Percentiles rank a stretch among this genome's conserved stretches.
Evolutionary conservation across 1,139 yeast species (phyloP).

Genomic region (Kodamaea suecica): DNA sequence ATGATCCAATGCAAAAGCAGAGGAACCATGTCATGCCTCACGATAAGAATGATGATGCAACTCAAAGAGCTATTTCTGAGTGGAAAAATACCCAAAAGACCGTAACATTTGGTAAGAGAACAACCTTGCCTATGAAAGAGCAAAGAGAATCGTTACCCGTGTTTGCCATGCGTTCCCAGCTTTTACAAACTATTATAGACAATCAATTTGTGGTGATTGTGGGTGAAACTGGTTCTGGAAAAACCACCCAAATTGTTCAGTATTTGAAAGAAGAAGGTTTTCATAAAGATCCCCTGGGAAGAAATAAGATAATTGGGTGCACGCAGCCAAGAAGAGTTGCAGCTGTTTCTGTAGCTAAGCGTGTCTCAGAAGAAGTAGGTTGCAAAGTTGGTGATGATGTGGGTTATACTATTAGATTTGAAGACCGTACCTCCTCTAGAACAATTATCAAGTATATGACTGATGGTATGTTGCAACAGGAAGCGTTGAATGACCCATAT

Average conservation of each 20-base stretch:
- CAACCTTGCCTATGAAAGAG: constrained; percentile 52
- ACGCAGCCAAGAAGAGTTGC: constrained; percentile 78
- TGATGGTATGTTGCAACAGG: constrained; percentile 90
- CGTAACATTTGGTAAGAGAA: constrained; percentile 53
- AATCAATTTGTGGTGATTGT: constrained; percentile 47
- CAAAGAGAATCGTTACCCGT: constrained; percentile 77
- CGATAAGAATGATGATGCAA: constrained; percentile 10
- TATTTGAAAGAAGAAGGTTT: constrained; percentile 39
- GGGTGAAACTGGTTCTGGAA: constrained; percentile 45
- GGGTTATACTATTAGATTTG: constrained; percentile 67
- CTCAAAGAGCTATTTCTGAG: constrained; percentile 29
- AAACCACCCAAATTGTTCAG: constrained; percentile 32
- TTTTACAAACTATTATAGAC: constrained; percentile 53
- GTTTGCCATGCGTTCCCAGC: constrained; percentile 53
- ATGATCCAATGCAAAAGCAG: constrained; percentile 40
- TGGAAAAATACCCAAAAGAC: constrained; percentile 52
- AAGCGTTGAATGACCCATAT: constrained; percentile 71
- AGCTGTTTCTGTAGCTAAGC: constrained; percentile 64
- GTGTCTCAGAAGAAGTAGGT: constrained; percentile 67
- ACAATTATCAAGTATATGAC: constrained; percentile 77
- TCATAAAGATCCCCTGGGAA: constrained; percentile 19
- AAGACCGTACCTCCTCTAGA: constrained; percentile 50
- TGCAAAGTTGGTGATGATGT: constrained; percentile 59
- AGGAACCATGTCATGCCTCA: constrained; percentile 3
- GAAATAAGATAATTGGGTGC: constrained; percentile 54